A percentile compares a stretch with the other conserved stretches of the same genome.
These are phyloP conservation scores for Aspergillus melleus DNA, from an alignment of 2,329 filamentous ascomycete genomes.

Conservation along the genomic window DNA sequence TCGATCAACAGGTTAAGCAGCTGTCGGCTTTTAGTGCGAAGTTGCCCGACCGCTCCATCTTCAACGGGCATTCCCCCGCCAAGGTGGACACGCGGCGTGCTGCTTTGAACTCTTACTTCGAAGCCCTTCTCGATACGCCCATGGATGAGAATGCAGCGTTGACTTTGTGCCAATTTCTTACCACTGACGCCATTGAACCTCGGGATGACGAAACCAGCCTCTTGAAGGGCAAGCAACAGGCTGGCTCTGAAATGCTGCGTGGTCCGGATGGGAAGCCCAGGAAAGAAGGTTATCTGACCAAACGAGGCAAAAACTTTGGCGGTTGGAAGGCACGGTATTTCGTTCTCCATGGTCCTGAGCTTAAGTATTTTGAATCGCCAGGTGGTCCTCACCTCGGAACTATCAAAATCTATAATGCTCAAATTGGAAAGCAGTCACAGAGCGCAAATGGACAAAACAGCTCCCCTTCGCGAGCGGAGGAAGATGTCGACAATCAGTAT, in stretches of 20 bases:
- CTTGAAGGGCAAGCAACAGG: slow-evolving; percentile 38
- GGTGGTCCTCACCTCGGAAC: slow-evolving; percentile 88
- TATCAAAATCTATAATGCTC: slow-evolving; percentile 85
- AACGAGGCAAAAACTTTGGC: slow-evolving; percentile 96
- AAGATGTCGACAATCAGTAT: slow-evolving; percentile 89
- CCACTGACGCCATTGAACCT: slow-evolving; percentile 60
- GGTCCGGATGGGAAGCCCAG: slow-evolving; percentile 66
- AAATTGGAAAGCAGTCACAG: slow-evolving; percentile 89
- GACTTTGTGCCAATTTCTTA: slow-evolving; percentile 85
- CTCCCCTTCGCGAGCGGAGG: slow-evolving; percentile 62
- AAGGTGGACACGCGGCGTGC: slow-evolving; percentile 84
- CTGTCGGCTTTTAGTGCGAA: slow-evolving; percentile 70
- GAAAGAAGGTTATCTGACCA: slow-evolving; percentile 90
- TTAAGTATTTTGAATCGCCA: slow-evolving; percentile 90
- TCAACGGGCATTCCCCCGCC: slow-evolving; percentile 88
- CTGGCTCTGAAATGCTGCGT: slow-evolving; percentile 35
- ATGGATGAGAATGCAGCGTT: slow-evolving; percentile 75
- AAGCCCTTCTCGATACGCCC: slow-evolving; percentile 77
- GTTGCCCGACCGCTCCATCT: slow-evolving; percentile 81
- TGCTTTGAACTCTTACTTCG: slow-evolving; percentile 82
- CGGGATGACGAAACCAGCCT: slow-evolving; percentile 55
- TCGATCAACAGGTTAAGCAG: slow-evolving; percentile 79
- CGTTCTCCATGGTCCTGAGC: slow-evolving; percentile 65
- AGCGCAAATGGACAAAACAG: slow-evolving; percentile 56
- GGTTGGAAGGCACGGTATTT: slow-evolving; percentile 91